Conservation (phyloP, 2,329 filamentous ascomycete genomes). For the Penicillium sp. region DNA sequence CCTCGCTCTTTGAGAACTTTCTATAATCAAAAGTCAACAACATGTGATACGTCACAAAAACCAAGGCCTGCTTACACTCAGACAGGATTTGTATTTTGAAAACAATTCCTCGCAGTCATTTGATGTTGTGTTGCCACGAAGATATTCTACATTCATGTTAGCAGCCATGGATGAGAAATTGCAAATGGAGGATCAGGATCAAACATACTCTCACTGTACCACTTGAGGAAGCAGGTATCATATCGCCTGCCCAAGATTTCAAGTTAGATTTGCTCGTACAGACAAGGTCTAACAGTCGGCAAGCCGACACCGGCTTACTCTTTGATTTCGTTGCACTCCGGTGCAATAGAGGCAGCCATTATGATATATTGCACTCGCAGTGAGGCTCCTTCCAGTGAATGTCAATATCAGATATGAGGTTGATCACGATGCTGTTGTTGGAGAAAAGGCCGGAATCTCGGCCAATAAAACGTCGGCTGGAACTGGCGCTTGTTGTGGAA, state of each 20-base stretch:
- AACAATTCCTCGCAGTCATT: conserved; percentile 86
- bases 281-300: conserved; percentile 2
- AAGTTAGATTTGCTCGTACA: conserved; percentile 10
- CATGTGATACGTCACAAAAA: background rate
- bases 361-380: conserved; percentile 12
- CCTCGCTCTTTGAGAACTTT: conserved; percentile 79
- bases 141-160: conserved; percentile 60
- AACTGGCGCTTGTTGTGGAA: conserved; percentile 3
- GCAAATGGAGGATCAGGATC: no score
- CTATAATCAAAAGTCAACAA: conserved; percentile 44
- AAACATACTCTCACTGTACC: conserved; percentile 89
- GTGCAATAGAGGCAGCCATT: conserved; percentile 92
- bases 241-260: conserved; percentile 61
- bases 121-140: conserved; percentile 72
- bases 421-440: conserved; percentile 1
- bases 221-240: conserved; percentile 95
- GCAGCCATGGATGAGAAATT: conserved; percentile 12
- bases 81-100: conserved; percentile 78
- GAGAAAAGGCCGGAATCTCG: conserved; percentile 6
- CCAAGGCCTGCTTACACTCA: conserved; percentile 56
- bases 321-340: conserved; percentile 92
- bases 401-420: no score
- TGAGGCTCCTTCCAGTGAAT: background rate
- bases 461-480: conserved; percentile 10
- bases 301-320: conserved; percentile 56